Conservation (phyloP, 169 alveolate genomes). For the Eimeria zaria region DNA sequence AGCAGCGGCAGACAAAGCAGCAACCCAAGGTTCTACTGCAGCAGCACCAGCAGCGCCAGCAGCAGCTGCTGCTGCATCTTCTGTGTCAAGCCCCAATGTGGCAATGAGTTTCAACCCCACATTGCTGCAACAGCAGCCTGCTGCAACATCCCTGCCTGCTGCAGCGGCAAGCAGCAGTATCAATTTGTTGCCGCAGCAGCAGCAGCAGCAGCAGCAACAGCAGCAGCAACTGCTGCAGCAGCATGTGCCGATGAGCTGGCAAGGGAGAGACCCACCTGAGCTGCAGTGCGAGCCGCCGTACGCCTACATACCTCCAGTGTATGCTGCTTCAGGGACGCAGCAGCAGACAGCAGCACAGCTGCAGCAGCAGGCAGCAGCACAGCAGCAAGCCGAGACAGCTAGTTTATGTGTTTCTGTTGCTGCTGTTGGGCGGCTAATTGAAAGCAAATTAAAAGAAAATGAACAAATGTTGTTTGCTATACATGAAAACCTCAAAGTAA, state of each 20-base stretch:
- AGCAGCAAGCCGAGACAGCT: slow-evolving; percentile 66
- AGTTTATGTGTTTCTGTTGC: slow-evolving; percentile 15
- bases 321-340: slow-evolving; percentile 7
- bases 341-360: slow-evolving; percentile 44
- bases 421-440: slow-evolving; percentile 70
- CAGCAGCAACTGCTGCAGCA: slow-evolving; percentile 53
- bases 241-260: not conserved
- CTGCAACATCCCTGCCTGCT: not conserved
- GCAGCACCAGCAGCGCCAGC: slow-evolving; percentile 37
- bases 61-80: not conserved
- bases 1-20: slow-evolving; percentile 31
- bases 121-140: not conserved
- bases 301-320: not conserved
- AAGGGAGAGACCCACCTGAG: slow-evolving; percentile 68
- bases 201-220: slow-evolving; percentile 10
- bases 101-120: not conserved
- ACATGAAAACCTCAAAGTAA: slow-evolving; percentile 60
- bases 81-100: not conserved
- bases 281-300: slow-evolving; percentile 61
- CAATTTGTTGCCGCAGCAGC: not conserved
- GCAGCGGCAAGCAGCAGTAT: not conserved
- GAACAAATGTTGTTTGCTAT: slow-evolving; percentile 77
- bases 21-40: slow-evolving; percentile 21
- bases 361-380: slow-evolving; percentile 66
- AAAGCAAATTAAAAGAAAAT: slow-evolving; percentile 75